Evolutionary conservation across 2,329 filamentous ascomycete species (phyloP).

Genomic region (Diaporthe helianthi): DNA sequence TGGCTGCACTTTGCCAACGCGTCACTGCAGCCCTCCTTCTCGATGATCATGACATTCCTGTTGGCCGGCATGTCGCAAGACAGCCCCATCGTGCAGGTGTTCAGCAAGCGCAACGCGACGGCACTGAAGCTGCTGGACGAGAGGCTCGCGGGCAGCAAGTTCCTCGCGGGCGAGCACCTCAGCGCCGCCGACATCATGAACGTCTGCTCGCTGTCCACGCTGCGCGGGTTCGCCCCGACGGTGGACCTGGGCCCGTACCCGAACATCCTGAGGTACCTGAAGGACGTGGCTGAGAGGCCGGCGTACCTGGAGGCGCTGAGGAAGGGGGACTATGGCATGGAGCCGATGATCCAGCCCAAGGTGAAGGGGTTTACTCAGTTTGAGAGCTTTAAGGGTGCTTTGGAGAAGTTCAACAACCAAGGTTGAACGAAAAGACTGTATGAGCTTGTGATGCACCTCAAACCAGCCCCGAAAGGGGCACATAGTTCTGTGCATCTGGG

Average conservation of each 20-base stretch:
- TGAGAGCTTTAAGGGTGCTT: background rate
- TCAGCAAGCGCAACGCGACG: slow-evolving; percentile 40
- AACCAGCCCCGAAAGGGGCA: background rate
- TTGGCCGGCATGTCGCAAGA: slow-evolving; percentile 43
- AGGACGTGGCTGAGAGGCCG: slow-evolving; percentile 51
- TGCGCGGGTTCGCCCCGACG: slow-evolving; percentile 57
- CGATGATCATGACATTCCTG: slow-evolving; percentile 44
- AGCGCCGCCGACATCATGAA: slow-evolving; percentile 72
- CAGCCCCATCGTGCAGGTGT: slow-evolving; percentile 37
- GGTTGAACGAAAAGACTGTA: too few species aligned
- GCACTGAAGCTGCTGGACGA: slow-evolving; percentile 55
- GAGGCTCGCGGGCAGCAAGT: slow-evolving; percentile 55
- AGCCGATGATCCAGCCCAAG: slow-evolving; percentile 37
- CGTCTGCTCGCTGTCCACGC: slow-evolving; percentile 66
- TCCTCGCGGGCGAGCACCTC: slow-evolving; percentile 67
- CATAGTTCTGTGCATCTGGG: background rate
- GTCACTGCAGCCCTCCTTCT: slow-evolving; percentile 27
- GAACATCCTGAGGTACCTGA: slow-evolving; percentile 54
- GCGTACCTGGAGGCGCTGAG: slow-evolving; percentile 55
- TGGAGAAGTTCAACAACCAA: slow-evolving; percentile 16
- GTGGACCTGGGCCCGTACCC: slow-evolving; percentile 50
- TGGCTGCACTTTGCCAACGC: slow-evolving; percentile 68
- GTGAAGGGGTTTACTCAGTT: slow-evolving; percentile 30
- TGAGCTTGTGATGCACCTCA: background rate
- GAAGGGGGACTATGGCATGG: slow-evolving; percentile 57